Evolutionary conservation across 2,329 filamentous ascomycete genomes (phyloP).

Genomic region (Stagonosporopsis chrysanthemi): DNA sequence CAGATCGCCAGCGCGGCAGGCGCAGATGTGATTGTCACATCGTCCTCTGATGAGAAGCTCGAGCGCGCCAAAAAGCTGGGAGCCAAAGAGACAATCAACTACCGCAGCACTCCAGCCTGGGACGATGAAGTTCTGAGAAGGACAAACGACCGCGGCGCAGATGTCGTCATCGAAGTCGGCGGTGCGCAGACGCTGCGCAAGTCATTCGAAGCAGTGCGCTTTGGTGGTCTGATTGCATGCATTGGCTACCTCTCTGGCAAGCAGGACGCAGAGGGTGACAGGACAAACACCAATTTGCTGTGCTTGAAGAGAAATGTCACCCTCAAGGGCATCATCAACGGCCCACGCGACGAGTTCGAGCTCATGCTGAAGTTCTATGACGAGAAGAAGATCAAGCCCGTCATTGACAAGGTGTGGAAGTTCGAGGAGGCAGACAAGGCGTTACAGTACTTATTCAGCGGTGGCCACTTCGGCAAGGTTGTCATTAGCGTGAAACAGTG

Average conservation of each 20-base stretch:
- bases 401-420: conserved; percentile 51
- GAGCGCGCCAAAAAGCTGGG: conserved; percentile 63
- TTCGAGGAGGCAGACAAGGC: conserved; percentile 47
- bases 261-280: conserved; percentile 62
- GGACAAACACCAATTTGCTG: conserved; percentile 67
- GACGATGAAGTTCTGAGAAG: conserved; percentile 63
- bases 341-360: conserved; percentile 63
- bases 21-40: conserved; percentile 64
- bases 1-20: conserved; percentile 55
- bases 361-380: conserved; percentile 54
- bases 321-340: conserved; percentile 68
- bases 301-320: conserved; percentile 60
- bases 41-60: conserved; percentile 63
- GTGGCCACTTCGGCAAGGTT: conserved; percentile 52
- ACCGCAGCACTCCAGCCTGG: conserved; percentile 66
- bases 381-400: conserved; percentile 51
- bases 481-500: conserved; percentile 42
- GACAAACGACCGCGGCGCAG: conserved; percentile 52
- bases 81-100: conserved; percentile 68
- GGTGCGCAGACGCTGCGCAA: conserved; percentile 59
- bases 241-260: conserved; percentile 60
- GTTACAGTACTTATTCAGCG: conserved; percentile 39
- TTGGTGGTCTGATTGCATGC: conserved; percentile 52
- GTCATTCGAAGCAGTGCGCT: conserved; percentile 53
- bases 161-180: conserved; percentile 62